A percentile compares a stretch with the other conserved stretches of the same genome.
phyloP scores from a whole-genome alignment of 176 grass and related monocot species.

The Phoenix dactylifera region DNA sequence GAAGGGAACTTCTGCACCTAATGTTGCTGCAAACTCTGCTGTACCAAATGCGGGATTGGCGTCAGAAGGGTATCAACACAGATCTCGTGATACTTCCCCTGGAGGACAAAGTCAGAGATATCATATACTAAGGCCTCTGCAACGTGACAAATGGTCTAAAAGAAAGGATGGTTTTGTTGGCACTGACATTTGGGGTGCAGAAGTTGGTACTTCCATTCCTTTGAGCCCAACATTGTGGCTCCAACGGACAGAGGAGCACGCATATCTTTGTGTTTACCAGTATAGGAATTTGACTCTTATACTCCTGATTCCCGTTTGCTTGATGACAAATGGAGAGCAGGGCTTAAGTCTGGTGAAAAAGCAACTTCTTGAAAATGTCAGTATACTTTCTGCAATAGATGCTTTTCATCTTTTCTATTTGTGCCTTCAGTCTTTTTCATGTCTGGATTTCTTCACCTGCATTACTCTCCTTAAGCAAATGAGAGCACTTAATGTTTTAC shows the following conservation, averaged over 20 bases:
- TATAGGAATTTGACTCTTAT: constrained; percentile 61
- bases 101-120: constrained; percentile 50
- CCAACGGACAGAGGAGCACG: constrained; percentile 58
- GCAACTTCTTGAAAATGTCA: constrained; percentile 79
- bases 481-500: too few relatives aligned
- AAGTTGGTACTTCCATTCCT: constrained; percentile 32
- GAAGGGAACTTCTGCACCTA: constrained; percentile 49
- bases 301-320: constrained; percentile 62
- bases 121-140: constrained; percentile 59
- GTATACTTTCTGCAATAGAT: constrained; percentile 11
- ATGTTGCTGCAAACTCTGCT: constrained; percentile 36
- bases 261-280: constrained; percentile 89
- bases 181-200: constrained; percentile 37
- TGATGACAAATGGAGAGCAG: constrained; percentile 65
- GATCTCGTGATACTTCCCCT: constrained; percentile 63
- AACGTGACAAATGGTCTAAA: constrained; percentile 73
- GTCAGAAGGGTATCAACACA: constrained; percentile 48
- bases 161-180: constrained; percentile 88
- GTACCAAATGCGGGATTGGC: constrained; percentile 38
- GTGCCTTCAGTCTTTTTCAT: background rate
- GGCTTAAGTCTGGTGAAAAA: constrained; percentile 67
- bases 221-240: constrained; percentile 66
- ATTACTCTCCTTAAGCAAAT: background rate
- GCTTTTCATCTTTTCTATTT: background rate
- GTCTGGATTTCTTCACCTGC: background rate